These are phyloP conservation scores for Colletotrichum sojae DNA, from an alignment of 2,329 filamentous ascomycete genomes.

Conservation along the genomic window DNA sequence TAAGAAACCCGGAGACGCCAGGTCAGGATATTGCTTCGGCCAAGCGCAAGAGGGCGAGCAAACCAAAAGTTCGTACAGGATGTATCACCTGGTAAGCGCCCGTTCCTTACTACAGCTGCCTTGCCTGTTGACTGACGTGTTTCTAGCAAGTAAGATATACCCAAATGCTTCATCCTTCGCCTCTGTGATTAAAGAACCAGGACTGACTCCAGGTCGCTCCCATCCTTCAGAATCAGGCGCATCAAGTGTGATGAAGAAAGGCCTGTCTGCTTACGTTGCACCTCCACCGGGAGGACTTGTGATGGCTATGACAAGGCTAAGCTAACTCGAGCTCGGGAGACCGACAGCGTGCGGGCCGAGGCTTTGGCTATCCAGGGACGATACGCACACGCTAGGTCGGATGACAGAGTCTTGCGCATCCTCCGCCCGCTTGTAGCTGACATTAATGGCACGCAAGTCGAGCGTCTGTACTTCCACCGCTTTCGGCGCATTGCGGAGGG, in stretches of 20 bases:
- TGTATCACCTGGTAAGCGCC: constrained; percentile 56
- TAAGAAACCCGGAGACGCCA: not conserved
- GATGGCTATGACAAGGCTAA: constrained; percentile 51
- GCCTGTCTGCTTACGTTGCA: constrained; percentile 52
- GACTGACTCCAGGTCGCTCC: not conserved
- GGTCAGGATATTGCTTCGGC: not conserved
- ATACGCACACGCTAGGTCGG: constrained; percentile 2
- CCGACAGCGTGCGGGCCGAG: not conserved
- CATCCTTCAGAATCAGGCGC: constrained; percentile 49
- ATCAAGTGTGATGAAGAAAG: constrained; percentile 55
- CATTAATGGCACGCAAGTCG: constrained; percentile 52
- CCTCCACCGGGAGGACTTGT: constrained; percentile 51
- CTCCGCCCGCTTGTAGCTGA: constrained; percentile 52
- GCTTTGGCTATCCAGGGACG: constrained; percentile 6
- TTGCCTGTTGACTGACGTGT: constrained; percentile 7
- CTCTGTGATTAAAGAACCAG: not conserved
- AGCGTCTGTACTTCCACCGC: constrained; percentile 53
- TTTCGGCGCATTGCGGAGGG: constrained; percentile 50
- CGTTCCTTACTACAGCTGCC: not conserved
- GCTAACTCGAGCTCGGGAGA: constrained; percentile 8
- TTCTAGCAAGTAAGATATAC: constrained; percentile 47
- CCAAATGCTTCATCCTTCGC: not conserved
- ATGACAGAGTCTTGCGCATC: constrained; percentile 13
- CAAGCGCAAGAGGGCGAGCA: constrained; percentile 51
- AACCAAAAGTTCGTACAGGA: constrained; percentile 56